phyloP scores from a whole-genome alignment of 2,329 filamentous ascomycete species.

The Colletotrichum sp. region DNA sequence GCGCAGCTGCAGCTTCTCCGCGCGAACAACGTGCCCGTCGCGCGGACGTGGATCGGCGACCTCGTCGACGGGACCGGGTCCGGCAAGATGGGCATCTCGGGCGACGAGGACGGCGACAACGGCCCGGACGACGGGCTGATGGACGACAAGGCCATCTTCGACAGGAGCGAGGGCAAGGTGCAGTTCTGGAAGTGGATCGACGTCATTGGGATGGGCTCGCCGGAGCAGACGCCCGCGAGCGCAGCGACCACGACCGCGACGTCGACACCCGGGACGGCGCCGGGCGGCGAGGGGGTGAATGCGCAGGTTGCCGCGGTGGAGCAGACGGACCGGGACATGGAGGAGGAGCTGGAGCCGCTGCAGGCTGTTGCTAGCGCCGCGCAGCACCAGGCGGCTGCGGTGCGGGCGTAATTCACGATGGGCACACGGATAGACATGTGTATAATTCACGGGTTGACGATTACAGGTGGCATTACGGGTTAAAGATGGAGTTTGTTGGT shows the following conservation, averaged over 20 bases:
- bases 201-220: slow-evolving; percentile 51
- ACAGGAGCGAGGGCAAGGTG: slow-evolving; percentile 43
- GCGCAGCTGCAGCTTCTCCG: slow-evolving; percentile 58
- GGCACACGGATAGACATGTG: background rate
- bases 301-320: slow-evolving; percentile 10
- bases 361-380: slow-evolving; percentile 18
- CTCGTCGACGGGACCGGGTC: slow-evolving; percentile 51
- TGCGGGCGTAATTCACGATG: background rate
- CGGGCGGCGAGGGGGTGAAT: background rate
- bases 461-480: background rate
- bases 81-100: slow-evolving; percentile 31
- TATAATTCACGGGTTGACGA: background rate
- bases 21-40: slow-evolving; percentile 52
- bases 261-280: background rate
- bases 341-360: slow-evolving; percentile 22
- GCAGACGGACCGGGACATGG: slow-evolving; percentile 17
- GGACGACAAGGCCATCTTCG: slow-evolving; percentile 58
- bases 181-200: slow-evolving; percentile 60
- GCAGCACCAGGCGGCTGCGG: background rate
- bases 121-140: slow-evolving; percentile 40
- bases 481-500: background rate
- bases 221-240: slow-evolving; percentile 13
- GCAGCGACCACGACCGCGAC: background rate
- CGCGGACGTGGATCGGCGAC: slow-evolving; percentile 53
- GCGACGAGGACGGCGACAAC: slow-evolving; percentile 12